Base-by-base conservation (phyloP, 768 basidiomycete species). In the Hygrocybe coccinea region DNA sequence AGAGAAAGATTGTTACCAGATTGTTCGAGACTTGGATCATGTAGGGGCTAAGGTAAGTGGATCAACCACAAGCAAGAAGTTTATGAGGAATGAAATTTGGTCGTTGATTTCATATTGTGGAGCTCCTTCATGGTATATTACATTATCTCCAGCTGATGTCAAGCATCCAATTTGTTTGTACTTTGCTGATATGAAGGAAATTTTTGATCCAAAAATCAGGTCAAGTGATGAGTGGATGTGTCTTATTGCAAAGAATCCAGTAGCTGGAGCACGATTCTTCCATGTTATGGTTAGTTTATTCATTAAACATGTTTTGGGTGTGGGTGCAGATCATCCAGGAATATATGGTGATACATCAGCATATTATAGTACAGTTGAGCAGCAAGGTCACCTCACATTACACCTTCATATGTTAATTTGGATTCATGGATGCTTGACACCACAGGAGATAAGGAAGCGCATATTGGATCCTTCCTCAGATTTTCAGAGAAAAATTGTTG, bases 361-460 rank as follows among this genome's bases (percentile, higher is more conserved):
- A 0, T 74, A 70, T 57, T 69, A 69, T 62, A 66, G 67, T 1
- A 65, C 62, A 0, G 65, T 72, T 47, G 74, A 75, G 51, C 65
- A 70, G 54, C 73, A 76, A 59, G 73, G 73, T 1, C 43, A 65
- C 3, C 52, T 72, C 0, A 74, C 71, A 0, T 50, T 77, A 2
- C 76, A 76, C 60, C 41, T 74, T 1, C 74, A 76, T 58, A 21
- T 71, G 24, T 35, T 76, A 1, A 15, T 76, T 0, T 78, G 74
- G 73, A 63, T 76, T 2, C n/a, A 38, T 25, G 62, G 64, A 14
- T 56, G 55, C 1, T 41, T 67, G 0, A 58, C 67, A 6, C 74
- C 72, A 2, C 65, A 74, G 48, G 64, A 74, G 41, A 73, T 74
- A 6, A 37, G 65, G 19, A 63, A 73, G 9, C 44, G 47, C 5